These are phyloP conservation scores for Ascochyta lentis DNA, from an alignment of 2,329 filamentous ascomycete species.

Conservation along the genomic window DNA sequence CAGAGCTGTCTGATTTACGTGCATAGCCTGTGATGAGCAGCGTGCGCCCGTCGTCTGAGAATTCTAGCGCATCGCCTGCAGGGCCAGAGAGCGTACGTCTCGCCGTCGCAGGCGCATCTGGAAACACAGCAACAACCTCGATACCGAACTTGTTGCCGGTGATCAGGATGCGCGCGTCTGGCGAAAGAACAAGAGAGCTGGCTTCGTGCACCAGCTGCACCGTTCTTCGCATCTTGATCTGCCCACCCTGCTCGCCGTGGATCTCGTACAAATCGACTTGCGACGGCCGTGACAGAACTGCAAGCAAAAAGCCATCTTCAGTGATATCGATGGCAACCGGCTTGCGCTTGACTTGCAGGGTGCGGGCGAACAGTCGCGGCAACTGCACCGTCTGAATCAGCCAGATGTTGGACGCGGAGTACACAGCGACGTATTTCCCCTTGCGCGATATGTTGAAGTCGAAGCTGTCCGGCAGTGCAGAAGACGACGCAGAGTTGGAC, in stretches of 20 bases:
- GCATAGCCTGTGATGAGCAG: conserved; percentile 49
- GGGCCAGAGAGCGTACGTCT: conserved; percentile 47
- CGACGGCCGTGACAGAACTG: conserved; percentile 80
- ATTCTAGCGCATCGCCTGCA: conserved; percentile 47
- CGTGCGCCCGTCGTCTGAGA: conserved; percentile 50
- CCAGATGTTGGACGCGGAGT: conserved; percentile 48
- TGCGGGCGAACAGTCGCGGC: conserved; percentile 46
- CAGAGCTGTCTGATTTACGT: conserved; percentile 45
- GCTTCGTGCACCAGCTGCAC: conserved; percentile 81
- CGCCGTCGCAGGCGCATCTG: conserved; percentile 57
- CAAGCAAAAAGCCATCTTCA: conserved; percentile 77
- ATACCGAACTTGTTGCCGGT: conserved; percentile 89
- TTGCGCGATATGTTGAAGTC: conserved; percentile 48
- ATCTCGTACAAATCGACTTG: conserved; percentile 88
- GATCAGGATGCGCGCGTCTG: conserved; percentile 80
- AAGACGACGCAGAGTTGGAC: conserved; percentile 48
- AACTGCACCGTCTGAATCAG: conserved; percentile 47
- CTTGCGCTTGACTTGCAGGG: conserved; percentile 47
- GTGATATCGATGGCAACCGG: conserved; percentile 72
- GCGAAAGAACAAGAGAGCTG: conserved; percentile 78
- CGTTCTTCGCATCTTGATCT: conserved; percentile 73
- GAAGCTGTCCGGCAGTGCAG: conserved; percentile 48
- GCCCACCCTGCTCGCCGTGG: conserved; percentile 47
- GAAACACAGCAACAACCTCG: conserved; percentile 78
- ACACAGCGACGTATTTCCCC: conserved; percentile 47